A percentile compares a stretch with the other conserved stretches of the same genome.
Conservation (phyloP, 352 stramenopile genomes). For the Phytophthora syringae region DNA sequence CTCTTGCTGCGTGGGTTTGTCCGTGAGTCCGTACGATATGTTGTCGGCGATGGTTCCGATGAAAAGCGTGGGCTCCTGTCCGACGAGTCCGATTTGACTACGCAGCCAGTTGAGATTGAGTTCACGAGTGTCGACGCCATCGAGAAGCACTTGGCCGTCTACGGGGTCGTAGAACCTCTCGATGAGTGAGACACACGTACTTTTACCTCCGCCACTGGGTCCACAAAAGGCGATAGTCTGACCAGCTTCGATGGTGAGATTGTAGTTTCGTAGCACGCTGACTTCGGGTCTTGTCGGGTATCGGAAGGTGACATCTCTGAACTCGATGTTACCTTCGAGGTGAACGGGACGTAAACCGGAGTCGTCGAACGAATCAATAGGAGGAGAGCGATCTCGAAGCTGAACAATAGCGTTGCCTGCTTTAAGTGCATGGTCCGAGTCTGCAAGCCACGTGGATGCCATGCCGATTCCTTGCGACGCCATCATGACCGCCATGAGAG, state of each 20-base stretch:
- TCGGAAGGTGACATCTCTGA: slow-evolving; percentile 70
- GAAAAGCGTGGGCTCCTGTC: slow-evolving; percentile 66
- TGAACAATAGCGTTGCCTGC: slow-evolving; percentile 40
- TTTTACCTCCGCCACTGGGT: slow-evolving; percentile 55
- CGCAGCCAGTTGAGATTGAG: slow-evolving; percentile 71
- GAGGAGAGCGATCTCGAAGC: slow-evolving; percentile 33
- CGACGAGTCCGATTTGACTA: slow-evolving; percentile 62
- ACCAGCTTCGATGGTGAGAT: slow-evolving; percentile 76
- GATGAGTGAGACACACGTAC: slow-evolving; percentile 47
- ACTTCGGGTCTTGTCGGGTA: slow-evolving; percentile 71
- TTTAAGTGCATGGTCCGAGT: slow-evolving; percentile 78
- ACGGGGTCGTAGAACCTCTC: slow-evolving; percentile 77
- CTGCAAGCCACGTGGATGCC: slow-evolving; percentile 21
- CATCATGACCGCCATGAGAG: slow-evolving; percentile 66
- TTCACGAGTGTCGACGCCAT: slow-evolving; percentile 71
- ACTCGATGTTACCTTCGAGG: slow-evolving; percentile 50
- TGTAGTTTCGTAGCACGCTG: slow-evolving; percentile 81
- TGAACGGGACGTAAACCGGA: too few relatives aligned
- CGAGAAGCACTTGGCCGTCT: slow-evolving; percentile 63
- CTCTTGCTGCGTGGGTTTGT: slow-evolving; percentile 50
- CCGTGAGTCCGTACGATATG: slow-evolving; percentile 53
- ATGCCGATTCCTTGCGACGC: slow-evolving; percentile 37
- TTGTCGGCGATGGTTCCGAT: slow-evolving; percentile 68
- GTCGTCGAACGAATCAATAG: slow-evolving; percentile 53
- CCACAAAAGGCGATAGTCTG: slow-evolving; percentile 67